A percentile compares a stretch with the other conserved stretches of the same genome.
phyloP scores from a whole-genome alignment of 148 eudicot species.

The Rhododendron williamsianum region DNA sequence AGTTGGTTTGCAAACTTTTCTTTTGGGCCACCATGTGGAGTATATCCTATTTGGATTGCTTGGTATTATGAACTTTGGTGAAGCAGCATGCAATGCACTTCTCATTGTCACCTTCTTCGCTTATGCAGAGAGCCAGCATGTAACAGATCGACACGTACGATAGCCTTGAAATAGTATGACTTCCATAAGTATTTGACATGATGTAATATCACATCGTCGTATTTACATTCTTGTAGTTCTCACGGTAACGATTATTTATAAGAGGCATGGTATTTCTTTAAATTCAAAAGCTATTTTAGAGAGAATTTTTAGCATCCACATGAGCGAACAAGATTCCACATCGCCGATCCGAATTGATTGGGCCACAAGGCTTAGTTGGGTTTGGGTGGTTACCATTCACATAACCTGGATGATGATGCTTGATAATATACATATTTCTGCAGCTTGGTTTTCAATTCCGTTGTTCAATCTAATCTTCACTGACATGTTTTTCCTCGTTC shows the following conservation, averaged over 20 bases:
- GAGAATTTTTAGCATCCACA: background rate
- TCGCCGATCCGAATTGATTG: background rate
- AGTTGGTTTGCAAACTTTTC: background rate
- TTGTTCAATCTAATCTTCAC: background rate
- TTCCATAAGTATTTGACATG: background rate
- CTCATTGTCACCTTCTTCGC: background rate
- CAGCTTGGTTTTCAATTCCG: background rate
- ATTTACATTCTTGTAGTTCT: background rate
- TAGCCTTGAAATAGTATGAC: background rate
- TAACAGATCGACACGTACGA: background rate
- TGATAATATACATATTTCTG: background rate
- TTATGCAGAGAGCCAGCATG: background rate
- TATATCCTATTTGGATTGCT: background rate
- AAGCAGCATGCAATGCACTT: background rate
- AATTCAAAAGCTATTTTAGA: background rate
- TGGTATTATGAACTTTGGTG: background rate
- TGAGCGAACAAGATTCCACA: background rate
- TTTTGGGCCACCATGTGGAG: constrained; percentile 1
- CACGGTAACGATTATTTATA: background rate
- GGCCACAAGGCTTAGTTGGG: background rate
- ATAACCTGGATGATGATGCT: background rate
- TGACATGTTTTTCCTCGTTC: constrained; percentile 15
- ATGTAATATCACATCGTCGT: background rate
- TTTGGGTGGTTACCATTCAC: background rate
- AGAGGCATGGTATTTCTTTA: background rate